Conservation (phyloP, 2,329 filamentous ascomycete genomes). For the Nectriaceae sp. region DNA sequence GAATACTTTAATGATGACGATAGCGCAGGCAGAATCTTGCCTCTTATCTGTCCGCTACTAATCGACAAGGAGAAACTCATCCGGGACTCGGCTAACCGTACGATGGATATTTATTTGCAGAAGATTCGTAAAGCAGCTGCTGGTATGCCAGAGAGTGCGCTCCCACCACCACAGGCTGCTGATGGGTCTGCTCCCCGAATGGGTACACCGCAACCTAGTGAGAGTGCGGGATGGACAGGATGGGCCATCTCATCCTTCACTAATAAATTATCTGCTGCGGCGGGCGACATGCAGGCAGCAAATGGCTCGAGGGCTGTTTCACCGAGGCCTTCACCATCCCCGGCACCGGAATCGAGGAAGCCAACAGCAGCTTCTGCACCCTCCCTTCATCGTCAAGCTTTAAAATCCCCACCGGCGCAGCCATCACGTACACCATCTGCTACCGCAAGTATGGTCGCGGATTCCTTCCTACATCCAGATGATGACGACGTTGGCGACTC, state of each 20-base stretch:
- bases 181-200: slow-evolving; percentile 67
- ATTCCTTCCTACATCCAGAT: slow-evolving; percentile 56
- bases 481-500: slow-evolving; percentile 68
- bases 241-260: slow-evolving; percentile 99
- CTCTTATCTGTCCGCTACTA: slow-evolving; percentile 78
- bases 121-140: slow-evolving; percentile 78
- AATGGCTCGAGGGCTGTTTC: slow-evolving; percentile 46
- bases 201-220: slow-evolving; percentile 72
- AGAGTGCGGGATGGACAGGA: slow-evolving; percentile 70
- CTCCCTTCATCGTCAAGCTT: slow-evolving; percentile 59
- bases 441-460: slow-evolving; percentile 43
- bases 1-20: slow-evolving; percentile 91
- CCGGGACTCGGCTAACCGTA: slow-evolving; percentile 88
- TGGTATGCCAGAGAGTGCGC: slow-evolving; percentile 76
- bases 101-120: slow-evolving; percentile 81
- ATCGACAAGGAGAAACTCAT: slow-evolving; percentile 96
- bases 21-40: slow-evolving; percentile 79
- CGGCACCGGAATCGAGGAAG: slow-evolving; percentile 39
- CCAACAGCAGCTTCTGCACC: slow-evolving; percentile 55
- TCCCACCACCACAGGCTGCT: slow-evolving; percentile 65
- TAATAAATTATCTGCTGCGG: slow-evolving; percentile 83
- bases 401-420: slow-evolving; percentile 52
- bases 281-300: slow-evolving; percentile 77
- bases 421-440: slow-evolving; percentile 52
- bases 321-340: slow-evolving; percentile 43